Evolutionary conservation across 2,329 filamentous ascomycete genomes (phyloP), one percentile per base, ranked within the genome.

Genomic region (Pseudocercospora fuligena): DNA sequence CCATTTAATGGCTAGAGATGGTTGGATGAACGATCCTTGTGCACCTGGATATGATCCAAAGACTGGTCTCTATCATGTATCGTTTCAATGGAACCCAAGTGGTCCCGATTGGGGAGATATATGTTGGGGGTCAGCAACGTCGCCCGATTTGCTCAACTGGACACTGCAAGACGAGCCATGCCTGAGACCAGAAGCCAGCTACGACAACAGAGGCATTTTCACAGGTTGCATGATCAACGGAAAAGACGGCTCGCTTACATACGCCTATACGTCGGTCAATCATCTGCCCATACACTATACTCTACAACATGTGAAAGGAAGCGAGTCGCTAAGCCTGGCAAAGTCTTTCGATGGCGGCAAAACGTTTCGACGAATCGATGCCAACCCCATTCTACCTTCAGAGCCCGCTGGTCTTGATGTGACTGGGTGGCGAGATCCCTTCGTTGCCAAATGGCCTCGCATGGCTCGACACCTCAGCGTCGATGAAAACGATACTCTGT

Each of bases 1-100:
- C 65, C 81, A 82, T 65, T 61, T 82, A 5, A 74, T 73, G 25
- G 76, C 80, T 1, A 76, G 78, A 7, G 64, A 60, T 33, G 78
- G 79, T 21, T 83, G 81, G 81, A 74, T 82, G 71, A 83, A 83
- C 59, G 81, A 82, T 54, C 81, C 81, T 5, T 82, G 80, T 67
- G 81, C 77, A 1, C 75, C 78, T 3, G 77, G 78, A 21, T 82
- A 80, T 62, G 80, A 82, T 56, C 75, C 79, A 2, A 60, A 64
- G 21, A 82, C 79, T 9, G 73, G 75, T 5, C 68, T 78, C 5
- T 83, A 82, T 51, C 81, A 82, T 63, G 21, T 82, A 1, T 78
- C 75, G 19, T 83, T 79, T 58, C 81, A 83, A 72, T 82, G 80
- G 76, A 82, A 82, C 66, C 80, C 80, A 0, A 73, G 76, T 29